Evolutionary conservation across 441 rosid species (phyloP).

Genomic region (Biscutella laevigata): DNA sequence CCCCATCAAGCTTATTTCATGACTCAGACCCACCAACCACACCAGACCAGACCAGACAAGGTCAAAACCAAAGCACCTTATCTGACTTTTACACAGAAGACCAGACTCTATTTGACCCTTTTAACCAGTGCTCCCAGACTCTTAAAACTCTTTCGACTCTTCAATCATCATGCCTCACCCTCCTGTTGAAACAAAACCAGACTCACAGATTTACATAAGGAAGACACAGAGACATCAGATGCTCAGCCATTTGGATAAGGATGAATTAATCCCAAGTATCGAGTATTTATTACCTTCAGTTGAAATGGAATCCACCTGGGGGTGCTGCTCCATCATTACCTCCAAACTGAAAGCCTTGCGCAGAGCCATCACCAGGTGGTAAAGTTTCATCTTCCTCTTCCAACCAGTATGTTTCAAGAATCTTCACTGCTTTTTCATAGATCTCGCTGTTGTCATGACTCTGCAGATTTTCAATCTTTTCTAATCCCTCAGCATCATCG

Average conservation of each 20-base stretch:
- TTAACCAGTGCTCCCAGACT: conserved; percentile 11
- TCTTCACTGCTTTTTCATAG: conserved; percentile 71
- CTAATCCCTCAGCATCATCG: conserved; percentile 72
- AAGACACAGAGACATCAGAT: conserved; percentile 1
- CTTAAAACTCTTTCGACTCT: conserved; percentile 5
- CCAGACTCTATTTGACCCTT: conserved; percentile 20
- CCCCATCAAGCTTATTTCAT: conserved; percentile 17
- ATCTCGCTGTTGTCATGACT: conserved; percentile 65
- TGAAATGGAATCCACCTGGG: conserved; percentile 76
- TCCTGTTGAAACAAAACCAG: conserved; percentile 24
- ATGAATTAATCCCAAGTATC: neutral
- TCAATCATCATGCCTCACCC: conserved; percentile 12
- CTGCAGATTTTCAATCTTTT: conserved; percentile 72
- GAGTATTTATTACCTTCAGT: conserved; percentile 40
- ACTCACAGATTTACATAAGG: conserved; percentile 2
- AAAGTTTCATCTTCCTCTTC: conserved; percentile 68
- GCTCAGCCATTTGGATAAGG: neutral
- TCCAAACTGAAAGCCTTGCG: conserved; percentile 36
- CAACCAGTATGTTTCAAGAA: conserved; percentile 78
- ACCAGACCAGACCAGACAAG: conserved; percentile 1
- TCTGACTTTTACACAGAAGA: conserved; percentile 24
- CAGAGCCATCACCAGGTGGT: conserved; percentile 36
- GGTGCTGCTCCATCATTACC: conserved; percentile 53
- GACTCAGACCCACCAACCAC: conserved; percentile 24
- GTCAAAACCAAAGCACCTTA: conserved; percentile 7